phyloP scores from a whole-genome alignment of 129 eudicot species.

The Smallanthus sonchifolius region DNA sequence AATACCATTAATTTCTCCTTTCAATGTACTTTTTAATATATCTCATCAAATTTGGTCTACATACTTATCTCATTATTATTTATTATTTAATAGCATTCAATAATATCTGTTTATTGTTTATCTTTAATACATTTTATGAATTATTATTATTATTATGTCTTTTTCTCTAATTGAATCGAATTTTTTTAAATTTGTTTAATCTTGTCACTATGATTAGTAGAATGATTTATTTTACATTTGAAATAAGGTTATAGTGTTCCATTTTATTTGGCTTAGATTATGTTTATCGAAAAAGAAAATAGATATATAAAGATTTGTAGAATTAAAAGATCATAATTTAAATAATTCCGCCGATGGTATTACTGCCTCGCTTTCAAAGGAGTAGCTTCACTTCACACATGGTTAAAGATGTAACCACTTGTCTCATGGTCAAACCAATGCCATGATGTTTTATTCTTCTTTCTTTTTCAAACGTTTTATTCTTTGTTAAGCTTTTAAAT shows the following conservation, averaged over 20 bases:
- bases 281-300: too few species aligned
- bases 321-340: neutral
- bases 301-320: neutral
- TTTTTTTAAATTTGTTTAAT: too few species aligned
- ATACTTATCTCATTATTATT: neutral
- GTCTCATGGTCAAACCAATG: conserved; percentile 28
- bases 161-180: neutral
- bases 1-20: neutral
- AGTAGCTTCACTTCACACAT: conserved; percentile 22
- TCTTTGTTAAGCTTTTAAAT: neutral
- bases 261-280: too few species aligned
- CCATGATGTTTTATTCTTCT: conserved; percentile 1
- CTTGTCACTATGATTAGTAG: too few species aligned
- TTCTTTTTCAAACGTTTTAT: neutral
- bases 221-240: too few species aligned
- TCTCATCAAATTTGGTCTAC: neutral
- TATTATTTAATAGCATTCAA: neutral
- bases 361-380: conserved; percentile 17
- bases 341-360: conserved; percentile 21
- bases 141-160: neutral
- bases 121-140: neutral
- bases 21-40: conserved; percentile 8
- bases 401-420: conserved; percentile 31
- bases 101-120: neutral
- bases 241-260: too few species aligned